phyloP scores from a whole-genome alignment of 2,329 filamentous ascomycete species.

The Clonostachys chloroleuca region DNA sequence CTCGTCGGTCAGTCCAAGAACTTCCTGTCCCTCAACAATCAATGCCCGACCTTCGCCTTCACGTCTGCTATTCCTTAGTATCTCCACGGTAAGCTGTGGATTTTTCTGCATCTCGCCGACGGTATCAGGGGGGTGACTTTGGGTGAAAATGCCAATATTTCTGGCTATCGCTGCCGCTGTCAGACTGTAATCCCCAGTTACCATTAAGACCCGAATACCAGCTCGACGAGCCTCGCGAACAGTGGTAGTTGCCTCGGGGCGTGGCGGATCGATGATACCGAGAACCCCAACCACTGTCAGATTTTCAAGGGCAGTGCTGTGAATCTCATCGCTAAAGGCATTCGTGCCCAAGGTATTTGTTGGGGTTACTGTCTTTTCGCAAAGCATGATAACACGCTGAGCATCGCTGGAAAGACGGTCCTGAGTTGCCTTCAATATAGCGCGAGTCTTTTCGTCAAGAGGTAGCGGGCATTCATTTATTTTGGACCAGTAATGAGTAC shows the following conservation, averaged over 20 bases:
- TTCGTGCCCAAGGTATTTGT: slow-evolving; percentile 27
- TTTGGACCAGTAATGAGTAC: slow-evolving; percentile 26
- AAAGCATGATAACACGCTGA: slow-evolving; percentile 36
- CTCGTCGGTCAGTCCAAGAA: slow-evolving; percentile 46
- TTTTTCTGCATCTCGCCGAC: slow-evolving; percentile 3
- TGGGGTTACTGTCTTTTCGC: slow-evolving; percentile 26
- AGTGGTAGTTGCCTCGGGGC: slow-evolving; percentile 33
- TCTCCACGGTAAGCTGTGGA: slow-evolving; percentile 2
- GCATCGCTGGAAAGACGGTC: slow-evolving; percentile 33
- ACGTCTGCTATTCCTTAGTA: slow-evolving; percentile 9
- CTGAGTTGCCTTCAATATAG: slow-evolving; percentile 26
- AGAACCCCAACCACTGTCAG: slow-evolving; percentile 47
- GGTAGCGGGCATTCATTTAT: slow-evolving; percentile 21
- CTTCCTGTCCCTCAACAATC: slow-evolving; percentile 49
- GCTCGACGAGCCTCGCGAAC: slow-evolving; percentile 35
- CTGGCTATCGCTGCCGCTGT: slow-evolving; percentile 63
- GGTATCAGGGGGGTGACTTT: slow-evolving; percentile 34
- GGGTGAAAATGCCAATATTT: slow-evolving; percentile 60
- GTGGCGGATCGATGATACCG: slow-evolving; percentile 42
- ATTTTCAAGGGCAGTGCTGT: slow-evolving; percentile 28
- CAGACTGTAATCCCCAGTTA: slow-evolving; percentile 42
- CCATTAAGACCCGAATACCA: slow-evolving; percentile 40
- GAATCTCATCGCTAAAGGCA: slow-evolving; percentile 44
- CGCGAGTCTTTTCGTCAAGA: slow-evolving; percentile 22
- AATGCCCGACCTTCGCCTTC: slow-evolving; percentile 15